phyloP scores from a whole-genome alignment of 257 asterid genomes.

The Haberlea rhodopensis region DNA sequence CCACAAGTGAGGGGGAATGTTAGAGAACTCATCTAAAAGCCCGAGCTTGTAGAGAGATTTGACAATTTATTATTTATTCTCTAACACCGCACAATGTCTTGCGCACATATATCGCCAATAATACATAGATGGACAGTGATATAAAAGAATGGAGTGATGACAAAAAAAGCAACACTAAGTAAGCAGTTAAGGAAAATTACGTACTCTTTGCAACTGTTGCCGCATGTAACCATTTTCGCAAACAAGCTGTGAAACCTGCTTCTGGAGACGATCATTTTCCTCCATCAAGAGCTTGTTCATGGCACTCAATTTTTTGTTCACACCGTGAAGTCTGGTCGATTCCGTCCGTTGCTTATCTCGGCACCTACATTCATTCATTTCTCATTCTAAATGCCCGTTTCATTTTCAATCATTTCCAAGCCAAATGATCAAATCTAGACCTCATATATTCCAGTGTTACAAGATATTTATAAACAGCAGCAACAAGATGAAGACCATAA shows the following conservation, averaged over 20 bases:
- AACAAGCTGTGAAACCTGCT: slow-evolving; percentile 90
- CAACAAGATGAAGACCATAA: slow-evolving; percentile 1
- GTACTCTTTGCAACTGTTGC: slow-evolving; percentile 79
- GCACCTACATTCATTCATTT: slow-evolving; percentile 62
- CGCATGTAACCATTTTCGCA: slow-evolving; percentile 82
- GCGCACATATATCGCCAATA: neutral
- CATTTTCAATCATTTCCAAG: neutral
- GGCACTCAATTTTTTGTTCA: slow-evolving; percentile 72
- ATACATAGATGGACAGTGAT: neutral
- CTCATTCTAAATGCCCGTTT: neutral
- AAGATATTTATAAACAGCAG: neutral
- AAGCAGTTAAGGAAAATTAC: slow-evolving; percentile 26
- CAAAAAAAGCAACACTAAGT: slow-evolving; percentile 6
- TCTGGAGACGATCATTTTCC: slow-evolving; percentile 92
- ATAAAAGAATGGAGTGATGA: neutral
- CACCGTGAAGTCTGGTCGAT: slow-evolving; percentile 73
- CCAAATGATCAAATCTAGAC: neutral
- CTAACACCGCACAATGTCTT: too few species aligned
- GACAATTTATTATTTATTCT: too few species aligned
- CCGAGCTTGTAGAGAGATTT: too few species aligned
- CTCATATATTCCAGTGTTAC: neutral
- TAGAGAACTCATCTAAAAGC: too few species aligned
- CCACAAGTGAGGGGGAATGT: too few species aligned
- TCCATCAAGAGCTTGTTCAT: slow-evolving; percentile 95
- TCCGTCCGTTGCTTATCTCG: slow-evolving; percentile 92